Base-by-base conservation (phyloP, 2,329 filamentous ascomycete species). In the Fusarium foetens region DNA sequence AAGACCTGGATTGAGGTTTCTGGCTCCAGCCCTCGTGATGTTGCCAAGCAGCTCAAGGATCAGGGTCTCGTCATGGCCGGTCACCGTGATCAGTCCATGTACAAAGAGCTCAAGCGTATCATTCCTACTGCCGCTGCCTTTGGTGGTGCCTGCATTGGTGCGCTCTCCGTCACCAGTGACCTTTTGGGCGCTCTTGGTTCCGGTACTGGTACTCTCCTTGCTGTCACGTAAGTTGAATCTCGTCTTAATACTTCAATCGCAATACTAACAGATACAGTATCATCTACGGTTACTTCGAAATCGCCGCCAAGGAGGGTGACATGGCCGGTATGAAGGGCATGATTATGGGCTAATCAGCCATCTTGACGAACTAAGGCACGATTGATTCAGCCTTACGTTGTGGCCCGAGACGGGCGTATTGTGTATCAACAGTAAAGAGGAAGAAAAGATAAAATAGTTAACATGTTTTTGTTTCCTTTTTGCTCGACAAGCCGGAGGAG, bases 1-100 rank as follows among this genome's bases (percentile, higher is more conserved):
- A 99, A 99, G 93, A 99, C 97, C 60, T 99, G 96, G 96, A 99
- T 99, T 79, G 96, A 99, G 86, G 96, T 99, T 75, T 98, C 96
- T 42, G 97, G 96, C 80, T 98, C 95, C 72, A 95, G 94, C 87
- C 97, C 96, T 68, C 93, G 96, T 80, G 96, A 99, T 81, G 97
- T 99, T 76, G 96, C 96, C 80, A 99, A 99, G 91, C 96, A 98
- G 87, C 91, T 99, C 83, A 99, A 99, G 91, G 97, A 99, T 81
- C 96, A 99, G 86, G 96, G 96, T 82, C 92, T 99, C 66, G 95
- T 99, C 77, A 99, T 99, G 97, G 95, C 96, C 80, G 96, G 96
- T 81, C 96, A 99, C 88, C 94, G 96, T 86, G 97, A 99, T 84
- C 95, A 98, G 89, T 97, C 93, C 88, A 99, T 99, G 96, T 99